Evolutionary conservation across 768 basidiomycete genomes (phyloP), one percentile per base, ranked within the genome.

Genomic region (Filobasidium floriforme): DNA sequence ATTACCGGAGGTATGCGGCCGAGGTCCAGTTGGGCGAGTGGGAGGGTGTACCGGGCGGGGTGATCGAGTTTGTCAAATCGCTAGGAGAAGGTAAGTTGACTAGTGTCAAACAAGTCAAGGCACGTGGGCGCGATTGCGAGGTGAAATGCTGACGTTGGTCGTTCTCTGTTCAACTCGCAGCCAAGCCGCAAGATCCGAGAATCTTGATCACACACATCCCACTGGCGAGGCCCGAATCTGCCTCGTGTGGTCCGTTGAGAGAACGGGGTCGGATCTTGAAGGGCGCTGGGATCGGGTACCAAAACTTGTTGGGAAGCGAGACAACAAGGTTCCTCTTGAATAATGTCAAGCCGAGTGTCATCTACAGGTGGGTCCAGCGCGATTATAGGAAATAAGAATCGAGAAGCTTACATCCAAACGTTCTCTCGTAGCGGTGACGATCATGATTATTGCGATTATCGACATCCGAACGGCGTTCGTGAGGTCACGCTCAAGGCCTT

Each of bases 361-460:
- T 93, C 41, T 88, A 91, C 77, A 92, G 89, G 88, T 88, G 60
- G 32, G 32, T 37, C 32, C 4, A 37, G 32, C 66, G 72, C 59
- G 5, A 5, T 28, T 22, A 32, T 24, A 37, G 43, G 19, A 22
- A n/a, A n/a, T 18, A 24, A 1, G 15, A 22, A 41, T 22, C 11
- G n/a, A 24, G 15, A 37, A 59, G 63, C 63, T 65, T 55, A 66
- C n/a, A 22, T 3, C 3, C 7, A 24, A 5, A 18, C 19, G 65
- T n/a, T 60, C n/a, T 26, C 19, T 19, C 40, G 7, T 66, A 91
- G 89, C 70, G 94, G 90, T 6, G 92, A 97, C 77, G 92, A 97
- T 73, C 92, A 96, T 75, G 94, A 97, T 73, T 91, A 93, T 70
- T 98, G 94, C 78, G 89, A 89, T 80, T 85, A 86, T 73, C 81